Evolutionary conservation across 768 basidiomycete genomes (phyloP).

Genomic region (Xerocomellus amylosporus): DNA sequence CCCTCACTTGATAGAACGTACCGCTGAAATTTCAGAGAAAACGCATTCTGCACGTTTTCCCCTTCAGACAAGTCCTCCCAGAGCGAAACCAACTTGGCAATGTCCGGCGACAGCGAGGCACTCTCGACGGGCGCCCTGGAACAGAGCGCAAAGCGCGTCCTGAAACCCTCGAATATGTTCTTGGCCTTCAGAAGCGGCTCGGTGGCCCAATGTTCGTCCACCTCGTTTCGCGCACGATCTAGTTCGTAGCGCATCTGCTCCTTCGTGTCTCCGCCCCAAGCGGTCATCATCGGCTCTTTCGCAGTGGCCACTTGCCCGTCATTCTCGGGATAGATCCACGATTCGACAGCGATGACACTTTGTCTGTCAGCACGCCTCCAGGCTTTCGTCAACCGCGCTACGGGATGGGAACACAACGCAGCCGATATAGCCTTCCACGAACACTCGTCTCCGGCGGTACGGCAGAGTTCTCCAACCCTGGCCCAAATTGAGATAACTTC

Average conservation of each 20-base stretch:
- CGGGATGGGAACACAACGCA: slow-evolving; percentile 68
- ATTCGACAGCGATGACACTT: slow-evolving; percentile 56
- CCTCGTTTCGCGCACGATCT: slow-evolving; percentile 43
- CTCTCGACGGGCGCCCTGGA: slow-evolving; percentile 39
- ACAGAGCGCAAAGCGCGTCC: slow-evolving; percentile 51
- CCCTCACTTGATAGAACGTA: slow-evolving; percentile 32
- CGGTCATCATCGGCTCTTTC: slow-evolving; percentile 48
- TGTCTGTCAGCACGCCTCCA: slow-evolving; percentile 73
- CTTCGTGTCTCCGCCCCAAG: slow-evolving; percentile 68
- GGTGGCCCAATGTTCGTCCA: slow-evolving; percentile 44
- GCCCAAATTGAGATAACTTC: slow-evolving; percentile 74
- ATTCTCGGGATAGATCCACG: slow-evolving; percentile 56
- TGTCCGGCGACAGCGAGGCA: slow-evolving; percentile 44
- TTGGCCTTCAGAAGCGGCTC: slow-evolving; percentile 41
- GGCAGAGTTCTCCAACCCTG: slow-evolving; percentile 67
- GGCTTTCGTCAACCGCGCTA: slow-evolving; percentile 73
- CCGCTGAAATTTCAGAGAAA: slow-evolving; percentile 62
- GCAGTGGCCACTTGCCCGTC: slow-evolving; percentile 31
- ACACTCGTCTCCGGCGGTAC: slow-evolving; percentile 72
- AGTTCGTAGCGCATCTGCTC: slow-evolving; percentile 46
- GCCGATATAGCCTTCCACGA: slow-evolving; percentile 73
- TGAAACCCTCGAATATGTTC: slow-evolving; percentile 50
- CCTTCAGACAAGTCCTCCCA: slow-evolving; percentile 52
- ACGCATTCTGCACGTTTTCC: slow-evolving; percentile 37
- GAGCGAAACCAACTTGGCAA: slow-evolving; percentile 48